Conservation (phyloP, 352 stramenopile species). For the Phytophthora melonis region DNA sequence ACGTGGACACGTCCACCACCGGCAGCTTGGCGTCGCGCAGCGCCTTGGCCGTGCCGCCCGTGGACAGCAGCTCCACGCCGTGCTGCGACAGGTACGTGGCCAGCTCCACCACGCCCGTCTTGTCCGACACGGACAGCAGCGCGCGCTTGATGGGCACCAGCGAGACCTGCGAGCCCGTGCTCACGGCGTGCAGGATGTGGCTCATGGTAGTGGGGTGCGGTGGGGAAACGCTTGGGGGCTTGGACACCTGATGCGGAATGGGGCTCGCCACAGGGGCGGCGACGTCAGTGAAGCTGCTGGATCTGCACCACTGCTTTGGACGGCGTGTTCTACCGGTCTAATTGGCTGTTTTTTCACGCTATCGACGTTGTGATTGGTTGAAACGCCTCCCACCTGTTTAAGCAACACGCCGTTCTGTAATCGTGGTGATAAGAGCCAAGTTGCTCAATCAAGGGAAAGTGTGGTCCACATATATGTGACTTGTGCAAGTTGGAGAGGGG, state of each 20-base stretch:
- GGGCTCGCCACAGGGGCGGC: neutral
- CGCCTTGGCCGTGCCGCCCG: conserved; percentile 97
- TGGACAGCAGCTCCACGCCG: conserved; percentile 98
- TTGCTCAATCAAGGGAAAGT: neutral
- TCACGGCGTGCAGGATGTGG: conserved; percentile 86
- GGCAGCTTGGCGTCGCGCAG: conserved; percentile 95
- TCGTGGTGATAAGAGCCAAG: no score
- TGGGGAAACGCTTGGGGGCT: conserved; percentile 19
- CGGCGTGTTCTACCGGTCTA: conserved; percentile 25
- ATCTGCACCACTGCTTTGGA: conserved; percentile 32
- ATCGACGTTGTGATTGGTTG: neutral
- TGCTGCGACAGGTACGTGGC: conserved; percentile 93
- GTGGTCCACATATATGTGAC: conserved; percentile 19
- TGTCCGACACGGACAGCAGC: conserved; percentile 99
- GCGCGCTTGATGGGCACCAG: conserved; percentile 95
- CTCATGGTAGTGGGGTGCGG: conserved; percentile 53
- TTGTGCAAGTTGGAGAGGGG: conserved; percentile 22
- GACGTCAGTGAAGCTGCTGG: neutral
- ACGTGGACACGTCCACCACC: conserved; percentile 98
- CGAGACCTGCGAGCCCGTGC: conserved; percentile 63
- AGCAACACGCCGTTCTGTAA: neutral
- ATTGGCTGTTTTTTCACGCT: conserved; percentile 24
- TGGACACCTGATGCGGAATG: conserved; percentile 27
- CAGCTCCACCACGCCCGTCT: conserved; percentile 98
- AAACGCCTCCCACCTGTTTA: neutral